Evolutionary conservation across 2,329 filamentous ascomycete species (phyloP), one percentile per base, ranked within the genome.

Genomic region (Penicillium janthinellum): DNA sequence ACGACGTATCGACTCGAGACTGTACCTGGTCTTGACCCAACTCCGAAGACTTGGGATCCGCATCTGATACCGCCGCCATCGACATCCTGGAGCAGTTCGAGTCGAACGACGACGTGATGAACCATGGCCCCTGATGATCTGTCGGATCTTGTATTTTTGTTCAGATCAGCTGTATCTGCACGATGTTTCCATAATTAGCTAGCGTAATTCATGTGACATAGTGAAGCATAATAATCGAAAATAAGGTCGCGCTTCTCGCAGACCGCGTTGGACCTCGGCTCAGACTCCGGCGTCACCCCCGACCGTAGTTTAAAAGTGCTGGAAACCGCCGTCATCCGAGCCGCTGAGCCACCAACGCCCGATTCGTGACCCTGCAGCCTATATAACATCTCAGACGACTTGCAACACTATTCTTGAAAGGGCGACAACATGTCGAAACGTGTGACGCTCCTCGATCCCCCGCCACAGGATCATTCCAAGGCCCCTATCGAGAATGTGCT

Each of bases 401-500:
- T 15, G 10, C 17, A 15, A 11, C 35, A 5, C 22, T 44, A 17
- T 31, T 25, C 5, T n/a, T 20, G 25, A 39, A 28, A 35, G 39
- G 25, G 25, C 51, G 22, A 35, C 57, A 65, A 44, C 15, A 75
- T 75, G 73, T 57, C 66, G 25, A 72, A 72, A 55, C 73, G 73
- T 49, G 67, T 80, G 34, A 92, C 90, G 0, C 83, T 96, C 56
- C 86, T 96, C 65, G 85, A 87, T 70, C 89, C 91, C 53, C 92
- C 91, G 64, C 87, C 89, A 54, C 77, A 87, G 35, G 88, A 96
- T 72, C 79, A 86, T 48, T 83, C 84, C 71, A 90, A 91, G 76
- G 88, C 92, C 28, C 83, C 87, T 14, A 96, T 98, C 63, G 94
- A 98, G 79, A 94, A 96, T 77, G 88, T 91, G 51, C 84, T 97